Evolutionary conservation across 352 stramenopile genomes (phyloP).

Genomic region (Phytophthora fragariaefolia): DNA sequence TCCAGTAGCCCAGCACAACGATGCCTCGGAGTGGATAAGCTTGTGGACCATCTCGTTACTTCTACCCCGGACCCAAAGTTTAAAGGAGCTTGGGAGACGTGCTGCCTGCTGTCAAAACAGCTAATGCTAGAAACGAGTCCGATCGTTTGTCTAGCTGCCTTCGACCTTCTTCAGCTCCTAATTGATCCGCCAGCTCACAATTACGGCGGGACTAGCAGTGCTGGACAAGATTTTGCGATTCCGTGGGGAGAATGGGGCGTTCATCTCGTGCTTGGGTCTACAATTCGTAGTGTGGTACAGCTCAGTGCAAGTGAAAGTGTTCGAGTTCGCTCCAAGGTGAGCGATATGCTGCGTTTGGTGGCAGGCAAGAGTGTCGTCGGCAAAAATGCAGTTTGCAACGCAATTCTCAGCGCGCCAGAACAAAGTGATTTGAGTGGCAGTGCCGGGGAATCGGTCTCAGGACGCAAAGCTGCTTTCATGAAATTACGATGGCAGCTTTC

Average conservation of each 20-base stretch:
- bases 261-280: conserved; percentile 77
- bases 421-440: conserved; percentile 49
- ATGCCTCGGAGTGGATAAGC: conserved; percentile 62
- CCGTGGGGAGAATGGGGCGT: conserved; percentile 85
- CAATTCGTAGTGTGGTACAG: conserved; percentile 76
- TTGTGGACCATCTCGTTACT: conserved; percentile 51
- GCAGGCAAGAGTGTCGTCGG: conserved; percentile 56
- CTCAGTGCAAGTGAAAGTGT: conserved; percentile 71
- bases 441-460: conserved; percentile 35
- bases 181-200: conserved; percentile 46
- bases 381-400: conserved; percentile 73
- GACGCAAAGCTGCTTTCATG: conserved; percentile 55
- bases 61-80: conserved; percentile 44
- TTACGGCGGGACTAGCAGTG: background rate
- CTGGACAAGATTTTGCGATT: conserved; percentile 52
- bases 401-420: conserved; percentile 73
- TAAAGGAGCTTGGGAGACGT: conserved; percentile 77
- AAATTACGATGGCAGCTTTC: conserved; percentile 72
- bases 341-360: conserved; percentile 51
- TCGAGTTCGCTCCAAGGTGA: conserved; percentile 62
- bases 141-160: conserved; percentile 55
- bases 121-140: conserved; percentile 60
- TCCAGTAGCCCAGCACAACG: conserved; percentile 45
- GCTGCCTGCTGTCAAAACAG: conserved; percentile 72
- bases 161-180: conserved; percentile 66